Conservation (phyloP, 2,329 filamentous ascomycete species). For the Ophiocordyceps robertsii region DNA sequence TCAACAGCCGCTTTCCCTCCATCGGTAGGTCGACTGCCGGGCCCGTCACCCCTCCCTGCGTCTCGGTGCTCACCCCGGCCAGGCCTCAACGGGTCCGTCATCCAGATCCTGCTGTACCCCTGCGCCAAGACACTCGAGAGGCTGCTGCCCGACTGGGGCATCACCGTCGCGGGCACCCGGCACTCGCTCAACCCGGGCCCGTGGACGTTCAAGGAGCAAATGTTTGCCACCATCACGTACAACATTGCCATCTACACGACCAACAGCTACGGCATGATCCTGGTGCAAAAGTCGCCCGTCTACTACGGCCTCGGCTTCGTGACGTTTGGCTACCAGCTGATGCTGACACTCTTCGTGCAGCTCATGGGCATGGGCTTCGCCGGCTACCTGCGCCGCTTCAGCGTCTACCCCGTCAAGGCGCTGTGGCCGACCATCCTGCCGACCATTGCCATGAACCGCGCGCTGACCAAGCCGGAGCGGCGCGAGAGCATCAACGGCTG, state of each 20-base stretch:
- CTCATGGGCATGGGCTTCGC: constrained; percentile 42
- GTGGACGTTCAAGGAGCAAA: constrained; percentile 46
- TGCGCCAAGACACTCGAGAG: constrained; percentile 29
- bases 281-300: constrained; percentile 29
- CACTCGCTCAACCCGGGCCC: constrained; percentile 37
- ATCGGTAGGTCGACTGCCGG: constrained; percentile 13
- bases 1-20: constrained; percentile 24
- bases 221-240: constrained; percentile 45
- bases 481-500: constrained; percentile 16
- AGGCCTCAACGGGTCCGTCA: constrained; percentile 20
- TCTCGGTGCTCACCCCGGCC: neutral
- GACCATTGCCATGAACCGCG: constrained; percentile 31
- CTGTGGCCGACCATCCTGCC: constrained; percentile 38
- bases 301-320: constrained; percentile 27
- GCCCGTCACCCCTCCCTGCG: neutral
- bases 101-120: constrained; percentile 33
- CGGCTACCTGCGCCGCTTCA: constrained; percentile 32
- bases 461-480: constrained; percentile 21
- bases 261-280: constrained; percentile 33
- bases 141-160: constrained; percentile 28
- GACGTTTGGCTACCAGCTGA: constrained; percentile 30
- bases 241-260: constrained; percentile 33
- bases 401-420: constrained; percentile 36
- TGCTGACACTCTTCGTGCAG: constrained; percentile 32
- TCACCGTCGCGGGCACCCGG: constrained; percentile 25